A percentile compares a stretch with the other conserved stretches of the same genome.
Evolutionary conservation across 2,329 filamentous ascomycete genomes (phyloP).

Genomic region (Nigrospora osmanthi): DNA sequence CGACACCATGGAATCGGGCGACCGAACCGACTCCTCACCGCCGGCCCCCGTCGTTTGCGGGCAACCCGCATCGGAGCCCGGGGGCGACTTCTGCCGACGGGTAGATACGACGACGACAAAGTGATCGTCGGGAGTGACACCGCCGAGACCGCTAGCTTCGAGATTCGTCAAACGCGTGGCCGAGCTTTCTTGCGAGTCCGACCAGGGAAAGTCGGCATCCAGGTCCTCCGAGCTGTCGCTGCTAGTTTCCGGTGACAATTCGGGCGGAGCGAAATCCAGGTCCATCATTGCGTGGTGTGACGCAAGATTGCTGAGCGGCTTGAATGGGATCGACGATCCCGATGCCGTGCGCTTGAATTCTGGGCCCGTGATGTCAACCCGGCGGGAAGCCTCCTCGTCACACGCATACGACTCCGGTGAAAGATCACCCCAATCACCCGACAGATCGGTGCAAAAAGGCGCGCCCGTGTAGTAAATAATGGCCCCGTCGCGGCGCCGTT

Average conservation of each 20-base stretch:
- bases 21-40: constrained; percentile 5
- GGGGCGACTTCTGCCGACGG: constrained; percentile 25
- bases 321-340: constrained; percentile 39
- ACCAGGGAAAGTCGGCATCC: constrained; percentile 40
- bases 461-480: constrained; percentile 81
- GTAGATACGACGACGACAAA: constrained; percentile 50
- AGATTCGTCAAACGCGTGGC: constrained; percentile 27
- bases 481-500: constrained; percentile 57
- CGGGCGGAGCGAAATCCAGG: constrained; percentile 18
- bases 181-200: constrained; percentile 28
- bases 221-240: constrained; percentile 28
- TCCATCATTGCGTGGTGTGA: constrained; percentile 15
- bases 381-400: constrained; percentile 9
- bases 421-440: constrained; percentile 50
- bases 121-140: constrained; percentile 55
- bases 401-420: constrained; percentile 31
- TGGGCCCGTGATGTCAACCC: constrained; percentile 16
- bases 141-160: constrained; percentile 51
- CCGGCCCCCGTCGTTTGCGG: constrained; percentile 3
- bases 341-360: constrained; percentile 27
- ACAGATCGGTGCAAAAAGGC: constrained; percentile 73
- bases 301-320: constrained; percentile 39
- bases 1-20: constrained; percentile 30
- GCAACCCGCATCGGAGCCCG: constrained; percentile 1
- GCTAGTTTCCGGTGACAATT: constrained; percentile 21